These are phyloP conservation scores for Blumeriella jaapii DNA, from an alignment of 2,329 filamentous ascomycete species.

Conservation along the genomic window DNA sequence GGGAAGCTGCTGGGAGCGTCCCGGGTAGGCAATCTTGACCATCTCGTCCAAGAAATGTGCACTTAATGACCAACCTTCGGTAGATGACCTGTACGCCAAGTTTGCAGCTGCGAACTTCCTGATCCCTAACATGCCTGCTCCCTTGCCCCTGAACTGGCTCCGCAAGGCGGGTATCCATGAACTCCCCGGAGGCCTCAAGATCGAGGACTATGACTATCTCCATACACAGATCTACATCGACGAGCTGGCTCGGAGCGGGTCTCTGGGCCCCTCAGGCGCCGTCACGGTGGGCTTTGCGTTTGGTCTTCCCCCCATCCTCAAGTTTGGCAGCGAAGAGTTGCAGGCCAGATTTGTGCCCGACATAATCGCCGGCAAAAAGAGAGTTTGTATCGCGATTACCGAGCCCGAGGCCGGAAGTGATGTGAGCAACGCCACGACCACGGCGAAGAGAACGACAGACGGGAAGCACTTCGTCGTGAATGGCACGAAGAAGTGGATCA, in stretches of 20 bases:
- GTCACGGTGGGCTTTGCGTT: conserved; percentile 63
- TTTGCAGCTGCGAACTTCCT: conserved; percentile 59
- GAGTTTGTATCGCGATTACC: conserved; percentile 67
- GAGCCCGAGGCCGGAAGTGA: conserved; percentile 65
- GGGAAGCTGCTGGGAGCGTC: conserved; percentile 46
- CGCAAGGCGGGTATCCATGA: conserved; percentile 53
- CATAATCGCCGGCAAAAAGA: conserved; percentile 52
- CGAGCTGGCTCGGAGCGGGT: conserved; percentile 54
- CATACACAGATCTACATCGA: conserved; percentile 61
- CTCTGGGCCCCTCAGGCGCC: conserved; percentile 51
- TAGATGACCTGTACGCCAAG: conserved; percentile 48
- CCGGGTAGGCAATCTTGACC: conserved; percentile 6
- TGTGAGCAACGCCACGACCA: conserved; percentile 61
- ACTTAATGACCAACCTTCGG: conserved; percentile 20
- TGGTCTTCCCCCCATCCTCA: conserved; percentile 59
- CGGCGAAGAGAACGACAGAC: conserved; percentile 47
- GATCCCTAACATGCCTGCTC: conserved; percentile 56
- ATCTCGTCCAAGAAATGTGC: not conserved
- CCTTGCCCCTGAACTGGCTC: conserved; percentile 56
- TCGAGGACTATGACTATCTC: conserved; percentile 65
- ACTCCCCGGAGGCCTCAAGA: conserved; percentile 51
- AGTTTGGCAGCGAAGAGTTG: conserved; percentile 50
- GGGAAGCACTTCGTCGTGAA: conserved; percentile 61
- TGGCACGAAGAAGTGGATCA: conserved; percentile 72
- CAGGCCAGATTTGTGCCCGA: conserved; percentile 59